Conservation (phyloP, 2,329 filamentous ascomycete genomes). For the Davidsoniella virescens region DNA sequence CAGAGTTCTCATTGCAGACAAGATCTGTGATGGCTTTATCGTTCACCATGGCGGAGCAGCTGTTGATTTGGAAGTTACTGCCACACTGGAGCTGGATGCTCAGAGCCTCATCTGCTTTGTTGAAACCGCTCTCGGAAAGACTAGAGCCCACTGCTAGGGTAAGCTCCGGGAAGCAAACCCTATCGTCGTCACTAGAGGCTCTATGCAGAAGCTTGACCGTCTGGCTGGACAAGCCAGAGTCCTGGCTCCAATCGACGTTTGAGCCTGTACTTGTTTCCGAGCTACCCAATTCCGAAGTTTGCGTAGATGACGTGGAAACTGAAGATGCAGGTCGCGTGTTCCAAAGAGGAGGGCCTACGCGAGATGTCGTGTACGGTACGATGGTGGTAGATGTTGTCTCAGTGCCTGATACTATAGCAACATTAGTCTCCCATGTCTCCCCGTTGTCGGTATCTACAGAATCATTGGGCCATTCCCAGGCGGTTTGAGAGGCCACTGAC, state of each 20-base stretch:
- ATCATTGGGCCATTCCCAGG: too few relatives aligned
- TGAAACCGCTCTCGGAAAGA: slow-evolving; percentile 4
- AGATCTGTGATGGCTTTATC: neutral
- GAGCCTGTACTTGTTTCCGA: neutral
- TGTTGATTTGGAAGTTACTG: neutral
- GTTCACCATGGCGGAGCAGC: slow-evolving; percentile 7
- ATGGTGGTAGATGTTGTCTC: neutral
- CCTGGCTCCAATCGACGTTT: neutral
- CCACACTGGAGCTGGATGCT: slow-evolving; percentile 2
- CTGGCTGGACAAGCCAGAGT: neutral
- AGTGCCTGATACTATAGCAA: too few relatives aligned
- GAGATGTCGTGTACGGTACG: neutral
- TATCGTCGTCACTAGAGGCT: neutral
- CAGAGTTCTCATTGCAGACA: slow-evolving; percentile 3
- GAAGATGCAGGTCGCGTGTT: neutral
- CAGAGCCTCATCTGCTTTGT: neutral
- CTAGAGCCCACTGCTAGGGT: neutral
- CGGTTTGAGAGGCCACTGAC: too few relatives aligned
- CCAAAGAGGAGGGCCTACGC: slow-evolving; percentile 3
- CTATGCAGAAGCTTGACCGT: neutral
- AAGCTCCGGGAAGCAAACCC: slow-evolving; percentile 7
- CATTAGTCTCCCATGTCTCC: neutral
- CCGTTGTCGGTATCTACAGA: too few relatives aligned
- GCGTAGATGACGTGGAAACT: neutral
- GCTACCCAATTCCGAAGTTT: neutral